Evolutionary conservation across 345 rosid species (phyloP), one percentile per base, ranked within the genome.

Genomic region (Cochlearia excelsa): DNA sequence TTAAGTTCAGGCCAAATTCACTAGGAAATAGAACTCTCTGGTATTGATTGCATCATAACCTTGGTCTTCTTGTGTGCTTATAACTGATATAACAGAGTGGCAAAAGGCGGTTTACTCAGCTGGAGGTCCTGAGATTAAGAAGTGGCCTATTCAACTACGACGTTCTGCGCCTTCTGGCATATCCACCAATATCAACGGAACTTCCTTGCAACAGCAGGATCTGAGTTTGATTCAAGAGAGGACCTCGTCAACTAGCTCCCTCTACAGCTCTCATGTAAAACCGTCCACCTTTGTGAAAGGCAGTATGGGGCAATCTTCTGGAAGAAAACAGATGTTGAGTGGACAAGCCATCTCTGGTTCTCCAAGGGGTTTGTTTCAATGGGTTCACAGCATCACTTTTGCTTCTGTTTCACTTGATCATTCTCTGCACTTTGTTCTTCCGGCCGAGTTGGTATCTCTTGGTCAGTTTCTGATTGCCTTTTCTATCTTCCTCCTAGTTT

Each of bases 321-420:
- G 83, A 49, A 81, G 99, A 75, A 94, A 94, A 67, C 99, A 77
- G 78, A 81, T 78, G 46, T 60, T 84, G 72, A 78, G 88, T 70
- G 97, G 84, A 66, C 95, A 83, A 51, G 64, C 84, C 29, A 54
- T 61, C 55, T 76, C 79, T 66, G 96, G 85, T 77, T 72, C 76
- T 74, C 75, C 96, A 26, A 81, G 85, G 77, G 99, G 97, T 23
- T 75, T 90, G 78, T 92, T 90, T 62, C 96, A 90, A 77, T 94
- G 95, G 95, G 82, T 90, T 56, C 99, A 85, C 77, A 94, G 95
- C 81, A 94, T 94, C 67, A 84, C 85, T 81, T 94, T 94, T 71
- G 86, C 79, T 58, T 61, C 97, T 68, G 57, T 90, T 71, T 84
- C 96, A 16, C 65, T 90, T 46, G 97, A 94, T 65, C 97, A 85